Conservation (phyloP, 2,329 filamentous ascomycete species). For the Chaetomiaceae sp. region DNA sequence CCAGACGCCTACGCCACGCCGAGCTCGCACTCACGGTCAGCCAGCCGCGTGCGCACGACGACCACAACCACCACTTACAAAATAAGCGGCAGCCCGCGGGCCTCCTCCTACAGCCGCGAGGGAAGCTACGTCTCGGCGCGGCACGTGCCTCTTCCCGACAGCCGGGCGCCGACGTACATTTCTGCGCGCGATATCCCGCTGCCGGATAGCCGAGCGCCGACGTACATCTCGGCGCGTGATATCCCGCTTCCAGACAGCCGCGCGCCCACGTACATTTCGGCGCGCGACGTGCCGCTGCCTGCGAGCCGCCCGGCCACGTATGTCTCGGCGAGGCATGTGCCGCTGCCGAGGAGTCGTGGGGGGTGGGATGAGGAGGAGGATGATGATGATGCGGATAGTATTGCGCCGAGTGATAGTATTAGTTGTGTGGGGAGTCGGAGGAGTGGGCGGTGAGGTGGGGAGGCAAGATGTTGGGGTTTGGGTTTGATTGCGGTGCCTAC, state of each 20-base stretch:
- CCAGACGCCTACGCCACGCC: conserved; percentile 21
- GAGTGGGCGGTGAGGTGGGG: conserved; percentile 21
- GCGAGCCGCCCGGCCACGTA: conserved; percentile 31
- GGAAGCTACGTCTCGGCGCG: conserved; percentile 22
- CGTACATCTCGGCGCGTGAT: conserved; percentile 19
- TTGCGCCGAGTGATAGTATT: conserved; percentile 59
- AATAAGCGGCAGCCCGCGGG: conserved; percentile 17
- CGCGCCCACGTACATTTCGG: conserved; percentile 22
- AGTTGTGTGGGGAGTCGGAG: conserved; percentile 52
- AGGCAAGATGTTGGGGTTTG: conserved; percentile 4
- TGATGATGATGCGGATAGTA: conserved; percentile 45
- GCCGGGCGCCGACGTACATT: conserved; percentile 26
- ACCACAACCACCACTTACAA: conserved; percentile 25
- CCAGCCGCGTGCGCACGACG: conserved; percentile 28
- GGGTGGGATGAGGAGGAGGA: conserved; percentile 27
- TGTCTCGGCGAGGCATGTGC: conserved; percentile 18
- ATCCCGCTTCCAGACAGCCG: conserved; percentile 38
- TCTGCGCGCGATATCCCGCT: conserved; percentile 8
- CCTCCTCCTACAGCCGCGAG: conserved; percentile 19
- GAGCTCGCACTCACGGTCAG: conserved; percentile 31
- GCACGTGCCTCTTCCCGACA: conserved; percentile 35
- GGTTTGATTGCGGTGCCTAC: too few relatives aligned
- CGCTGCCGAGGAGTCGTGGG: conserved; percentile 39
- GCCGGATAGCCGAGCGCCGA: conserved; percentile 13
- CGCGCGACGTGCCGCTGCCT: conserved; percentile 32